phyloP scores from a whole-genome alignment of 352 stramenopile genomes.

The Phytophthora tentaculata region DNA sequence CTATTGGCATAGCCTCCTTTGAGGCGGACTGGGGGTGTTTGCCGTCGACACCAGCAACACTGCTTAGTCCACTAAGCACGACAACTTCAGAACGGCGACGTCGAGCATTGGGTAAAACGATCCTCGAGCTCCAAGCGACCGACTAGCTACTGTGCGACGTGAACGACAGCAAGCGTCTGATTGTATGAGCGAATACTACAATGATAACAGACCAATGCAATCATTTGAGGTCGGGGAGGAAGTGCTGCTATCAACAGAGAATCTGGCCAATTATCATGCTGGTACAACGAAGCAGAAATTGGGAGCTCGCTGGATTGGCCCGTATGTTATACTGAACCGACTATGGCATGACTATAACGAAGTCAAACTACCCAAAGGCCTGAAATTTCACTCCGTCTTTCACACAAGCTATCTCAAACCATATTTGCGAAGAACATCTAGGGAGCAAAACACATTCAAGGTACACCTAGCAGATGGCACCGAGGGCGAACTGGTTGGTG shows the following conservation, averaged over 20 bases:
- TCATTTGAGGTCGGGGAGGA: slow-evolving; percentile 13
- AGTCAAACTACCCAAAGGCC: no score
- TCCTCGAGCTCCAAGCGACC: slow-evolving; percentile 12
- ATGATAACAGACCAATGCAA: slow-evolving; percentile 13
- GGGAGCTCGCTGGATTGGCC: no score
- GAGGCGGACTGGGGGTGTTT: slow-evolving; percentile 20
- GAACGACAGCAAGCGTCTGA: background rate
- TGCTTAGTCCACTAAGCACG: background rate
- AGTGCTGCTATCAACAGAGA: background rate
- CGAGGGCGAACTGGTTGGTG: no score
- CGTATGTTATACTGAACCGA: no score
- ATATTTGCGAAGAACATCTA: no score
- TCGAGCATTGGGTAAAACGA: background rate
- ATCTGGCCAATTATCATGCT: no score
- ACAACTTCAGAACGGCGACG: background rate
- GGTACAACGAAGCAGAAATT: no score
- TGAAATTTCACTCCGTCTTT: no score
- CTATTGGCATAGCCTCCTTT: slow-evolving; percentile 24
- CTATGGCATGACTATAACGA: no score
- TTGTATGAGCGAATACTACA: slow-evolving; percentile 13
- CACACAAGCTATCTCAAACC: no score
- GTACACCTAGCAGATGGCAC: no score
- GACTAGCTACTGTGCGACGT: background rate
- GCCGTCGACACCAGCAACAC: background rate
- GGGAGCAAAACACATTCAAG: no score